Evolutionary conservation across 179 eudicot genomes (phyloP).

Genomic region (Actinidia chinensis): DNA sequence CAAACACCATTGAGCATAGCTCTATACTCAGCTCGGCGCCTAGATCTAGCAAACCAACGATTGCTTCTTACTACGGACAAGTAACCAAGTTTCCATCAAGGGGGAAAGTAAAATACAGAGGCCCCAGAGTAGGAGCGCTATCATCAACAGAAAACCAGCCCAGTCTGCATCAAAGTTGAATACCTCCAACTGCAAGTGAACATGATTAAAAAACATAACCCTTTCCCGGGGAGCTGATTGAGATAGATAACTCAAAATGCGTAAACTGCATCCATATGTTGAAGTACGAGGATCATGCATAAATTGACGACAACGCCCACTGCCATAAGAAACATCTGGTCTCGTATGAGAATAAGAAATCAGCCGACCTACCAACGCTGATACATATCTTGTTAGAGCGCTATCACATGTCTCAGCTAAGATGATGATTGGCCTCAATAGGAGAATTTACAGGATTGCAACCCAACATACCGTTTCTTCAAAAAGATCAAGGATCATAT

Average conservation of each 20-base stretch:
- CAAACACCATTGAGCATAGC: no score
- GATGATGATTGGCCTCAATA: background rate
- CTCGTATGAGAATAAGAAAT: background rate
- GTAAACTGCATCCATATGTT: background rate
- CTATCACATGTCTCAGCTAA: background rate
- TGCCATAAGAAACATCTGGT: background rate
- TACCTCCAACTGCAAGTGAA: background rate
- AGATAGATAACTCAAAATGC: background rate
- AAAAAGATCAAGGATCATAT: no score
- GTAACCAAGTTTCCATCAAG: no score
- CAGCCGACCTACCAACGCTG: background rate
- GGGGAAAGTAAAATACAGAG: no score
- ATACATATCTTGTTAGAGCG: background rate
- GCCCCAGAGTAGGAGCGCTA: background rate
- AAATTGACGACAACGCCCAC: background rate
- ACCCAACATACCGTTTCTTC: no score
- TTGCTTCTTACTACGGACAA: no score
- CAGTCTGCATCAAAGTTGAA: background rate
- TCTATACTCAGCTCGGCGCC: no score
- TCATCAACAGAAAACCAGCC: background rate
- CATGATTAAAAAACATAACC: background rate
- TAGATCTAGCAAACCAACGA: no score
- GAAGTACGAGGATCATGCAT: background rate
- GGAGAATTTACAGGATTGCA: no score
- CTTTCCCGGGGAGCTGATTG: background rate